Evolutionary conservation across 148 eudicot genomes (phyloP), one percentile per base, ranked within the genome.

Genomic region (Rhododendron simsii): DNA sequence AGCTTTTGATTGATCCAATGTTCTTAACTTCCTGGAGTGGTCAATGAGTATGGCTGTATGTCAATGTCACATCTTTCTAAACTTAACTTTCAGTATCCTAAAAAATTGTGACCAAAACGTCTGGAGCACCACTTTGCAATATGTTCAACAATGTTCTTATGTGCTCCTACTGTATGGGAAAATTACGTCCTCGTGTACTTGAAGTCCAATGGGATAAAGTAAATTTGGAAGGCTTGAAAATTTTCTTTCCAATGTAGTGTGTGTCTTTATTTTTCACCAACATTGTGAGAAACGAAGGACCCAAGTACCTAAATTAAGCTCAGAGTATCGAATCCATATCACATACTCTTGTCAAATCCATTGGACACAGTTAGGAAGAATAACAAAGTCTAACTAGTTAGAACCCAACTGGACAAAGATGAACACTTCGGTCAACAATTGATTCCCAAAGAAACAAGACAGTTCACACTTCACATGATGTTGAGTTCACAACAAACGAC

Each of bases 401-500:
- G 84, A 33, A 23, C 35, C 48, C 59, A 15, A 45, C 0, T 18
- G 0, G 59, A 30, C 41, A 45, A 45, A 45, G 30, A 28, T 47
- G 78, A 21, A n/a, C 44, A 71, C 69, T 47, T 65, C 4, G 55
- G 18, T 71, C 41, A 48, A 45, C 78, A 83, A 83, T 83, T 83
- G 79, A 83, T 71, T 83, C 85, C 50, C 4, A 71, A 9, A 26
- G 61, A 84, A 73, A 71, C 30, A 73, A 85, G 77, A 50, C 77
- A 86, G 75, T 47, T 86, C 81, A 67, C 78, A 81, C 48, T 47
- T 86, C 81, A 65, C 78, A 81, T 79, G 55, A 47, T 53, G 61
- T 55, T 50, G 44, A 75, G 86, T 89, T 86, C 86, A 86, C 88
- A 85, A 57, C 78, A 75, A 75, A 83, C 77, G 74, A 84, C 81